Evolutionary conservation across 352 stramenopile species (phyloP).

Genomic region (Peronosclerospora sorghi): DNA sequence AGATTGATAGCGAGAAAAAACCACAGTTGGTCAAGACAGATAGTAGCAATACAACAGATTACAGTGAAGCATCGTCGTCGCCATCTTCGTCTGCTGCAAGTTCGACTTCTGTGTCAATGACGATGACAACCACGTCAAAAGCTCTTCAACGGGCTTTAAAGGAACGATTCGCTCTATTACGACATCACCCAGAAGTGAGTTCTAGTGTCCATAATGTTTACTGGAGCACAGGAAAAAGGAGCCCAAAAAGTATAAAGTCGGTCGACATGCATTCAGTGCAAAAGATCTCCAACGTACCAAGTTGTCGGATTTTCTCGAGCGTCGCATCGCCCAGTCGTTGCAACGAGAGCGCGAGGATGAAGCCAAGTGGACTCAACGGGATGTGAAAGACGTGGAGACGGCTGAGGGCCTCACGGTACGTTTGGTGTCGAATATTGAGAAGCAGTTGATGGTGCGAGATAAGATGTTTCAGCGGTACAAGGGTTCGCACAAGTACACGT

Average conservation of each 20-base stretch:
- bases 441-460: slow-evolving; percentile 90
- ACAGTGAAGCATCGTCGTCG: slow-evolving; percentile 12
- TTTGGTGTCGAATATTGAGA: slow-evolving; percentile 94
- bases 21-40: slow-evolving; percentile 58
- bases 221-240: slow-evolving; percentile 79
- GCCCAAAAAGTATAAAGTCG: slow-evolving; percentile 70
- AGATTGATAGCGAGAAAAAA: slow-evolving; percentile 92
- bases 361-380: slow-evolving; percentile 66
- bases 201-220: slow-evolving; percentile 91
- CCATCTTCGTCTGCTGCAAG: slow-evolving; percentile 11
- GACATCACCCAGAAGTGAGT: slow-evolving; percentile 67
- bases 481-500: slow-evolving; percentile 82
- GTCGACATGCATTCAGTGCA: slow-evolving; percentile 87
- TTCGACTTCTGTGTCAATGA: slow-evolving; percentile 14
- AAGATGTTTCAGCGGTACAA: slow-evolving; percentile 93
- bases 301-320: slow-evolving; percentile 91
- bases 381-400: slow-evolving; percentile 86
- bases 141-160: slow-evolving; percentile 16
- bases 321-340: slow-evolving; percentile 83
- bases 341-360: slow-evolving; percentile 82
- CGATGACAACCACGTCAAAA: slow-evolving; percentile 20
- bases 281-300: slow-evolving; percentile 92
- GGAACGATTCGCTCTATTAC: slow-evolving; percentile 56
- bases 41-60: slow-evolving; percentile 14
- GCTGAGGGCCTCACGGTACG: slow-evolving; percentile 89